Conservation (phyloP, 179 eudicot genomes). For the Corrigiola litoralis region DNA sequence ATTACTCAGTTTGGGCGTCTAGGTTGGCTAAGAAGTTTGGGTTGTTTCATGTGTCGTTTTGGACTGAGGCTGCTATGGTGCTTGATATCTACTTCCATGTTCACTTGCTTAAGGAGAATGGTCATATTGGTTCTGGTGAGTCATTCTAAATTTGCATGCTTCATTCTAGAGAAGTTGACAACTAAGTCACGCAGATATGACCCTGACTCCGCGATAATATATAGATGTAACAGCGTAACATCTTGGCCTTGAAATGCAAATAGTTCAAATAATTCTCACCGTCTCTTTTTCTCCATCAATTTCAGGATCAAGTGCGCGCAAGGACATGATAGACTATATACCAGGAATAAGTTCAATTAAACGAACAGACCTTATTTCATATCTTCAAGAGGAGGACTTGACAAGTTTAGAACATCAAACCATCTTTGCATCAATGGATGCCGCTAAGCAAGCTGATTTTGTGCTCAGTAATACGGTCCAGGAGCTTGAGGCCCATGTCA, state of each 20-base stretch:
- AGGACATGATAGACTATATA: constrained; percentile 54
- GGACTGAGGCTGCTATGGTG: constrained; percentile 46
- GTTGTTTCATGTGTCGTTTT: constrained; percentile 31
- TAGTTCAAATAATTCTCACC: not conserved
- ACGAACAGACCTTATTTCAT: constrained; percentile 64
- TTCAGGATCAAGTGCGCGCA: constrained; percentile 34
- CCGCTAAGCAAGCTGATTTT: constrained; percentile 41
- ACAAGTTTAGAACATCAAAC: constrained; percentile 40
- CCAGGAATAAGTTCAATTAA: constrained; percentile 55
- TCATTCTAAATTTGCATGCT: not conserved
- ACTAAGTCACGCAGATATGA: not conserved
- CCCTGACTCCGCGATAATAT: too few relatives aligned
- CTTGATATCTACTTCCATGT: constrained; percentile 30
- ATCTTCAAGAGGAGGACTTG: constrained; percentile 42
- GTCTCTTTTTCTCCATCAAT: not conserved
- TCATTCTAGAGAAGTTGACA: too few relatives aligned
- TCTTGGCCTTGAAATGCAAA: not conserved
- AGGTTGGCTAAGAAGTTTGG: constrained; percentile 29
- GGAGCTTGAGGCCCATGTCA: constrained; percentile 48
- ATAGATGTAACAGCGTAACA: too few relatives aligned
- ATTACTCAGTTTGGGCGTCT: constrained; percentile 38
- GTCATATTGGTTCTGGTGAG: constrained; percentile 33
- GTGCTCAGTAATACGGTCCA: constrained; percentile 56
- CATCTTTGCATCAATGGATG: constrained; percentile 40
- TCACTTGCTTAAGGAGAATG: constrained; percentile 27